Base-by-base conservation (phyloP, 805 yeast species). In the Monosporozyma aquatica region DNA sequence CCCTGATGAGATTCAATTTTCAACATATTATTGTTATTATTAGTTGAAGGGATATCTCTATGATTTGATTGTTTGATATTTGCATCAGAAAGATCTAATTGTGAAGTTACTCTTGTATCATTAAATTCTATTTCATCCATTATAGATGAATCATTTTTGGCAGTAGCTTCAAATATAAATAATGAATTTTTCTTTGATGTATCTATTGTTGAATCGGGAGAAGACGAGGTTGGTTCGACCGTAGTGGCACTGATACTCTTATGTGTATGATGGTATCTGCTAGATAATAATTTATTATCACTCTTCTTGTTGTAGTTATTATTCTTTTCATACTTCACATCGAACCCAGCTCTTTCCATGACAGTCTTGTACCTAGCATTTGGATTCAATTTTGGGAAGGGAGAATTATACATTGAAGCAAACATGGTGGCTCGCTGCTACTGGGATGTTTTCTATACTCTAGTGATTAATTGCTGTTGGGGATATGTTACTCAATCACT, bases 311-410 rank as follows among this genome's bases (percentile, higher is more conserved):
- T 13, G 11, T 18, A 35, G 9, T n/a, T n/a, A n/a, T n/a, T n/a
- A n/a, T n/a, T n/a, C n/a, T n/a, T n/a, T n/a, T n/a, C n/a, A 14
- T 26, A 38, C 3, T 45, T 47, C 14, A 43, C 43, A 22, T 83
- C 90, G 52, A 83, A 83, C 0, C 94, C 92, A 0, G 92, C 90
- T 49, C 92, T 64, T 57, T 83, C 92, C 59, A 82, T 76, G 2
- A 81, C 90, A 3, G 87, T 79, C 50, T 71, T 70, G 52, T 78
- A 80, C 25, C 77, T 63, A 38, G 71, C 76, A 28, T 72, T 72
- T 0, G 81, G 74, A 42, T 76, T 77, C 45, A 83, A 62, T 0
- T 85, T 80, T 2, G 94, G 94, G 50, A 82, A 83, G 1, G 70
- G 65, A 13, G 67, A 59, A 39, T 60, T 65, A 22, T 62, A 59